A percentile compares a stretch with the other conserved stretches of the same genome.
Evolutionary conservation across 306 rosid genomes (phyloP).

Genomic region (Vachellia collinsii): DNA sequence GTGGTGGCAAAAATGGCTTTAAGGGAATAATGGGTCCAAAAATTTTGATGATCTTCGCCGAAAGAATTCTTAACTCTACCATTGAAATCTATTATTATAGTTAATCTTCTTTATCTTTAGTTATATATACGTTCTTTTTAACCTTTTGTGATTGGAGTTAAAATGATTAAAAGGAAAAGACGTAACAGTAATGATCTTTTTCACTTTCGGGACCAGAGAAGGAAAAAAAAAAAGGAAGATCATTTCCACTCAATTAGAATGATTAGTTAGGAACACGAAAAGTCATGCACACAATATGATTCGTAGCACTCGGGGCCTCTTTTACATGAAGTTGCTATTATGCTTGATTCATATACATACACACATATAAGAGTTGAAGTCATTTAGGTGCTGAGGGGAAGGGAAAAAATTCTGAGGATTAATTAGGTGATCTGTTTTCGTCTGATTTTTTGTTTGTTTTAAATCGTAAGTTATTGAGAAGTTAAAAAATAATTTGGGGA

Average conservation of each 20-base stretch:
- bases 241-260: conserved; percentile 11
- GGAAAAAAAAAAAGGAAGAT: background rate
- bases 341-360: background rate
- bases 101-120: conserved; percentile 34
- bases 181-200: background rate
- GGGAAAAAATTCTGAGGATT: background rate
- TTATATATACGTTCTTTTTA: background rate
- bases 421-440: background rate
- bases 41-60: conserved; percentile 26
- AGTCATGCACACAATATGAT: background rate
- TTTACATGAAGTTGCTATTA: too few relatives aligned
- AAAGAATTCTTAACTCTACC: conserved; percentile 30
- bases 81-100: conserved; percentile 22
- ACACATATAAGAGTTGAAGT: background rate
- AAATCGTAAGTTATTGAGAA: background rate
- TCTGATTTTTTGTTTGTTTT: too few relatives aligned
- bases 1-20: conserved; percentile 23
- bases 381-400: background rate
- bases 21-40: conserved; percentile 39
- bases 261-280: background rate
- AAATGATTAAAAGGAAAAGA: conserved; percentile 27
- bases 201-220: background rate
- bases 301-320: background rate
- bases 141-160: conserved; percentile 19
- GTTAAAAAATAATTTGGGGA: background rate